Evolutionary conservation across 2,329 filamentous ascomycete species (phyloP).

Genomic region (Nannizzia gypsea): DNA sequence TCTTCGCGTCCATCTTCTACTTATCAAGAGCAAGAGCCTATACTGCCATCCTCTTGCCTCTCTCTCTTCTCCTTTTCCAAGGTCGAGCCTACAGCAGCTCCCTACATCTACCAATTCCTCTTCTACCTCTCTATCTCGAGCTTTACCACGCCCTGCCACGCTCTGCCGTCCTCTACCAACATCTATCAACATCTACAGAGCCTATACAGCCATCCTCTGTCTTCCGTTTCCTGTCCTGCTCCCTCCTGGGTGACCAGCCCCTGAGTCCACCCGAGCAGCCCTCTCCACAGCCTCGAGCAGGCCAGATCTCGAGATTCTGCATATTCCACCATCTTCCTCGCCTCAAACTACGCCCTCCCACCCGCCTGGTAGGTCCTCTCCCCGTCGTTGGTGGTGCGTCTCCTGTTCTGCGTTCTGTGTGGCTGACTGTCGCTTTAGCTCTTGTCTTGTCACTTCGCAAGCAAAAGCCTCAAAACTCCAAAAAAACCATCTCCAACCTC

Average conservation of each 20-base stretch:
- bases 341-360: neutral
- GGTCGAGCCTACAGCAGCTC: neutral
- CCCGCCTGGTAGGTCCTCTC: neutral
- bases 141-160: no score
- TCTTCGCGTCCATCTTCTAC: constrained; percentile 16
- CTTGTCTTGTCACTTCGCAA: constrained; percentile 3
- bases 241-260: neutral
- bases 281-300: neutral
- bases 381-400: neutral
- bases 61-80: constrained; percentile 13
- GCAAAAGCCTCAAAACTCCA: constrained; percentile 5
- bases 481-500: constrained; percentile 7
- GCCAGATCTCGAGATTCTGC: neutral
- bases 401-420: constrained; percentile 4
- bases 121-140: neutral
- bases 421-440: neutral
- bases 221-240: neutral
- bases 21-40: constrained; percentile 17
- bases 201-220: constrained; percentile 4
- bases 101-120: neutral
- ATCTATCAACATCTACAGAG: neutral
- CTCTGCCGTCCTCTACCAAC: no score
- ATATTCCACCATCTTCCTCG: neutral
- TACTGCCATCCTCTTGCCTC: constrained; percentile 19
- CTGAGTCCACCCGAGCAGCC: neutral